These are phyloP conservation scores for Vitis hybrid DNA, from an alignment of 177 flowering plant genomes.

Conservation along the genomic window DNA sequence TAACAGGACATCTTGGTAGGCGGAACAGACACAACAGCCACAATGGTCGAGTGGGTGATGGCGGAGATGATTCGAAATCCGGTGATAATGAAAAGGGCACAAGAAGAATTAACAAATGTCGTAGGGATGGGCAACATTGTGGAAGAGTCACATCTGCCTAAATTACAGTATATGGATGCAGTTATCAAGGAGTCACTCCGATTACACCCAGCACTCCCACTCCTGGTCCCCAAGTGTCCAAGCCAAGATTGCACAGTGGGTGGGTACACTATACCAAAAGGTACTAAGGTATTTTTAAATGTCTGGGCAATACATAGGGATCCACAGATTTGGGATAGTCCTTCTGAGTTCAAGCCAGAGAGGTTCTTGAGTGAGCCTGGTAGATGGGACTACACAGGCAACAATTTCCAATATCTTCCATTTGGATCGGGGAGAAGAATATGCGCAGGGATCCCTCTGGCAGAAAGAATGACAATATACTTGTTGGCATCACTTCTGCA, in stretches of 20 bases:
- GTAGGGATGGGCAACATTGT: not conserved
- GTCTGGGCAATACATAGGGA: no score
- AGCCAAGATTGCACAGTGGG: no score
- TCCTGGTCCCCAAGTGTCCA: no score
- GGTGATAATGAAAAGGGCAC: not conserved
- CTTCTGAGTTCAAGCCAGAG: no score
- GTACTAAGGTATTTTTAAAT: no score
- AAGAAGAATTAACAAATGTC: not conserved
- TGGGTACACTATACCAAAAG: no score
- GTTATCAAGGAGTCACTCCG: no score
- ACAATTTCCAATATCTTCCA: conserved; percentile 20
- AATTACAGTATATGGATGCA: not conserved
- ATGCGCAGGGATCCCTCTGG: conserved; percentile 27
- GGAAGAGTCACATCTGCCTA: not conserved
- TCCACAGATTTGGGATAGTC: no score
- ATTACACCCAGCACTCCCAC: no score
- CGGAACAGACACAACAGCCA: not conserved
- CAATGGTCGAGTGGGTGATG: not conserved
- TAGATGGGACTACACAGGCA: conserved; percentile 19
- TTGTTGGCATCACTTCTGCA: conserved; percentile 38
- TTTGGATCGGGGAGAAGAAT: conserved; percentile 37
- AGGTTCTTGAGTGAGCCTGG: not conserved
- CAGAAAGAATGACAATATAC: conserved; percentile 30
- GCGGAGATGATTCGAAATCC: not conserved
- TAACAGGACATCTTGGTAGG: not conserved